Evolutionary conservation across 371 early-diverging fungal genomes (phyloP).

Genomic region (Capniomyces stellatus): DNA sequence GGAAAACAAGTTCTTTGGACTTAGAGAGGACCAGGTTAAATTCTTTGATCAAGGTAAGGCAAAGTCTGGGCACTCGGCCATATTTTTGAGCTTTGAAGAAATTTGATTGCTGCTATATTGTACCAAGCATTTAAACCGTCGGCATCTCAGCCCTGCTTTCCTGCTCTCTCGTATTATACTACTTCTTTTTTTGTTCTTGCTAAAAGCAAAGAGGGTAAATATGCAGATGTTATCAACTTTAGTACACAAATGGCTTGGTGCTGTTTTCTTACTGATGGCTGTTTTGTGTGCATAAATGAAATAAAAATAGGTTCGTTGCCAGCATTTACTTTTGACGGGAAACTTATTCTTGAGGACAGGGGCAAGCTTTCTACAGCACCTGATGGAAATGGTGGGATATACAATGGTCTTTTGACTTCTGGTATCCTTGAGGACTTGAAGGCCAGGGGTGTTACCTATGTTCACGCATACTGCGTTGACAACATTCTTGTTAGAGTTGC

Average conservation of each 20-base stretch:
- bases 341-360: slow-evolving; percentile 71
- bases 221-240: no score
- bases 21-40: slow-evolving; percentile 55
- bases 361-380: slow-evolving; percentile 59
- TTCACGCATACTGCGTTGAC: slow-evolving; percentile 90
- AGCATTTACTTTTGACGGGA: slow-evolving; percentile 60
- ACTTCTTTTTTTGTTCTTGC: no score
- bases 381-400: slow-evolving; percentile 82
- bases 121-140: no score
- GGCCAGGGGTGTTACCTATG: slow-evolving; percentile 54
- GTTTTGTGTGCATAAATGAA: no score
- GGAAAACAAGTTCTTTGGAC: slow-evolving; percentile 59
- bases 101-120: no score
- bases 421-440: slow-evolving; percentile 59
- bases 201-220: no score
- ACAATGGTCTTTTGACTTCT: slow-evolving; percentile 57
- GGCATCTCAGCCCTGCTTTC: no score
- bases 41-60: slow-evolving; percentile 82
- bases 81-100: no score
- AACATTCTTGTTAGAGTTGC: slow-evolving; percentile 87
- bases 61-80: no score
- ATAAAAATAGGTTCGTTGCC: slow-evolving; percentile 78
- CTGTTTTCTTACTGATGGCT: no score
- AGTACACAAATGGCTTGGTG: no score
- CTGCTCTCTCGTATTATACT: no score